phyloP scores from a whole-genome alignment of 768 basidiomycete species.

The Brasilioporus rufonigricans region DNA sequence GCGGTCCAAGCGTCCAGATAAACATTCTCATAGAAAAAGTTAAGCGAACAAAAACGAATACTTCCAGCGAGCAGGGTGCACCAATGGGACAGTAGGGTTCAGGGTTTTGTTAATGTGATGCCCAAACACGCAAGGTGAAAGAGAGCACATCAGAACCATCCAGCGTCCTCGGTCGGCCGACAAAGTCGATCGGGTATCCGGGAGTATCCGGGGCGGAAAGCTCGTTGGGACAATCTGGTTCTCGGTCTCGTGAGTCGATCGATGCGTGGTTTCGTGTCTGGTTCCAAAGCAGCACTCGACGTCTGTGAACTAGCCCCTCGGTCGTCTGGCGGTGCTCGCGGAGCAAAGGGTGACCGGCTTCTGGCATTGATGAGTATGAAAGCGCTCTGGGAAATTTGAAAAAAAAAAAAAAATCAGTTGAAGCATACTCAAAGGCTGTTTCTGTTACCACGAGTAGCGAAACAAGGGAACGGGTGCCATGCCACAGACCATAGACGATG shows the following conservation, averaged over 20 bases:
- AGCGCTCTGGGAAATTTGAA: constrained; percentile 30
- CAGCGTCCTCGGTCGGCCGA: constrained; percentile 16
- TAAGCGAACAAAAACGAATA: background rate
- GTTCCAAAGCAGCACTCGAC: background rate
- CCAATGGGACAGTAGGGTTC: background rate
- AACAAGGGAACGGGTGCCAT: constrained; percentile 30
- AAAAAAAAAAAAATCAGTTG: constrained; percentile 4
- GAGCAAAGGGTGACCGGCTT: constrained; percentile 9
- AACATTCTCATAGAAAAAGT: background rate
- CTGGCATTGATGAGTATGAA: constrained; percentile 34
- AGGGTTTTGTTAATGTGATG: constrained; percentile 9
- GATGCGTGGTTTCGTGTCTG: constrained; percentile 7
- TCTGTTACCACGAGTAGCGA: constrained; percentile 44
- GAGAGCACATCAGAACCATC: constrained; percentile 14
- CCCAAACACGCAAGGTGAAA: background rate
- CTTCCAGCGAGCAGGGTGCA: background rate
- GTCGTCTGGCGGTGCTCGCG: background rate
- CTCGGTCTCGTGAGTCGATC: constrained; percentile 2
- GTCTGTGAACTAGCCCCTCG: background rate
- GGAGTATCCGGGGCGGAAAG: constrained; percentile 34
- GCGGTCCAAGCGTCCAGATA: background rate
- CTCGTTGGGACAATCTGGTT: constrained; percentile 1
- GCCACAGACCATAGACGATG: constrained; percentile 29
- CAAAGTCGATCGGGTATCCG: constrained; percentile 50
- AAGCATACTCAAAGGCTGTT: background rate